Evolutionary conservation across 345 rosid genomes (phyloP).

Genomic region (Tarenaya hassleriana): DNA sequence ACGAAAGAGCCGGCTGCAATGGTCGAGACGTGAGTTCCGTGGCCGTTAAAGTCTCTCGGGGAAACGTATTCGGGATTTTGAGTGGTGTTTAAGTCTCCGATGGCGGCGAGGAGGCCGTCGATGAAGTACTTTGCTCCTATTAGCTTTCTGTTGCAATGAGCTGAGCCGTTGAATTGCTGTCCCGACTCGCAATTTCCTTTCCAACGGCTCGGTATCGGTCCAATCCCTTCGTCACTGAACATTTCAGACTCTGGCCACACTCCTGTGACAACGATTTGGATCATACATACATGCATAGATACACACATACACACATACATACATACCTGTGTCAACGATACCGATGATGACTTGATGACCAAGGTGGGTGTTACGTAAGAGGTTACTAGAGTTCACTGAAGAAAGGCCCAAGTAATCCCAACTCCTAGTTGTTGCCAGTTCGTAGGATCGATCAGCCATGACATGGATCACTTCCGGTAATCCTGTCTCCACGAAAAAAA

Average conservation of each 20-base stretch:
- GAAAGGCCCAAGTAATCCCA: constrained; percentile 44
- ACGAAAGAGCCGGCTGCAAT: constrained; percentile 46
- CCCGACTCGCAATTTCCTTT: constrained; percentile 27
- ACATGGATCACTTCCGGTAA: constrained; percentile 37
- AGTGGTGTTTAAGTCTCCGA: constrained; percentile 34
- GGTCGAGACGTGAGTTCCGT: constrained; percentile 44
- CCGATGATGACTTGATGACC: constrained; percentile 30
- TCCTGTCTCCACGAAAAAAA: constrained; percentile 22
- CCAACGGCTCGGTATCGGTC: constrained; percentile 20
- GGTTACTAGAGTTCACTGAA: constrained; percentile 15
- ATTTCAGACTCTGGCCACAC: constrained; percentile 27
- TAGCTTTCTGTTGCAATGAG: constrained; percentile 40
- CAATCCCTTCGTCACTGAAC: constrained; percentile 20
- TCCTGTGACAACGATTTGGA: constrained; percentile 1
- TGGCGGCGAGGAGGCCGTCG: constrained; percentile 37
- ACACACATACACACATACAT: no score
- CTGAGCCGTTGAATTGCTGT: constrained; percentile 11
- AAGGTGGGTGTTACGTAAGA: constrained; percentile 22
- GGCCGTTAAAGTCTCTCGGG: constrained; percentile 43
- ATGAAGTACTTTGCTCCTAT: constrained; percentile 50
- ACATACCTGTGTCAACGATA: constrained; percentile 30
- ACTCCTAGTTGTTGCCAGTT: constrained; percentile 40
- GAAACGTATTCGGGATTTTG: constrained; percentile 33
- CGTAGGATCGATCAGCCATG: constrained; percentile 25
- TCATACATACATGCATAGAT: no score